These are phyloP conservation scores for Danielia oregonensis DNA, from an alignment of 805 yeast genomes.

Conservation along the genomic window DNA sequence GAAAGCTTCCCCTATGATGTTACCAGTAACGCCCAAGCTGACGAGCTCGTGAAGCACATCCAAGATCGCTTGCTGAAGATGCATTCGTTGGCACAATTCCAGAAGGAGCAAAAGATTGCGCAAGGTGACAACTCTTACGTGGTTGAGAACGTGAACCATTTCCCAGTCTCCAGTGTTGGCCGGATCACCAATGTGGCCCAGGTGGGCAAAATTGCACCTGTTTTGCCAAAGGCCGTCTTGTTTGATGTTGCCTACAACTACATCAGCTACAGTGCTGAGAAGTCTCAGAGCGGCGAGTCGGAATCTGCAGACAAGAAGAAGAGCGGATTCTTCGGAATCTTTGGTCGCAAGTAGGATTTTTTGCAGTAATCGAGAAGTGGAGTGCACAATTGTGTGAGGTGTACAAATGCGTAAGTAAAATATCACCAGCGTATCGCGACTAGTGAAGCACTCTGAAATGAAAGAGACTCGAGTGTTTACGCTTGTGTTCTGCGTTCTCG, in stretches of 20 bases:
- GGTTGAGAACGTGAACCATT: conserved; percentile 43
- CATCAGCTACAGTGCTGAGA: conserved; percentile 46
- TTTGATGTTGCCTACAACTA: conserved; percentile 90
- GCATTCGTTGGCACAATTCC: conserved; percentile 49
- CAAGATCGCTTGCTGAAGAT: conserved; percentile 16
- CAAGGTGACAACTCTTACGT: conserved; percentile 20
- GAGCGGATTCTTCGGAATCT: conserved; percentile 69
- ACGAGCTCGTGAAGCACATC: conserved; percentile 18
- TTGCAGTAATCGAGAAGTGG: conserved; percentile 1
- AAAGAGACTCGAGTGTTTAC: conserved; percentile 14
- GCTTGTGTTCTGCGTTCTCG: conserved; percentile 39
- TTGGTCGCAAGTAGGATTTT: conserved; percentile 45
- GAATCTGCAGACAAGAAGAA: conserved; percentile 41
- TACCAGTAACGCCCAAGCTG: conserved; percentile 34
- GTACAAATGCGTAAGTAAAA: too few species aligned
- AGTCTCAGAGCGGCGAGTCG: conserved; percentile 8
- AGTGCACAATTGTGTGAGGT: too few species aligned
- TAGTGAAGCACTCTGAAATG: too few species aligned
- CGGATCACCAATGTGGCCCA: conserved; percentile 21
- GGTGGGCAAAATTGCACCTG: conserved; percentile 44
- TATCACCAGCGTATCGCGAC: too few species aligned
- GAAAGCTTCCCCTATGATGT: conserved; percentile 40
- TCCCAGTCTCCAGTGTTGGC: conserved; percentile 27
- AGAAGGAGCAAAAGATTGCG: conserved; percentile 18
- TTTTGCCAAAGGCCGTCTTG: conserved; percentile 80